phyloP scores from a whole-genome alignment of 2,329 filamentous ascomycete genomes.

The Daldinia sp. region DNA sequence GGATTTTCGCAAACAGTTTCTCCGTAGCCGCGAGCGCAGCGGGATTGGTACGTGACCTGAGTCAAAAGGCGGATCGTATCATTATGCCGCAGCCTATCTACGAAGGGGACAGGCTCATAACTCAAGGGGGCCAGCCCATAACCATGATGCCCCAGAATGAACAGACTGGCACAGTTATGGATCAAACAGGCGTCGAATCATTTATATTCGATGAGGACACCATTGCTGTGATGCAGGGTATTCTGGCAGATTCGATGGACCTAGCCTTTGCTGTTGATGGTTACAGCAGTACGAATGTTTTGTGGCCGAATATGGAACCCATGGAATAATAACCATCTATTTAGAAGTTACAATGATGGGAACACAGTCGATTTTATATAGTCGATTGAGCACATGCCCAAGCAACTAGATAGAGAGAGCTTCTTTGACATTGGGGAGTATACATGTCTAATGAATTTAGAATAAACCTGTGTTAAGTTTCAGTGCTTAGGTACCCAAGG shows the following conservation, averaged over 20 bases:
- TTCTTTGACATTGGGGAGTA: neutral
- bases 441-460: neutral
- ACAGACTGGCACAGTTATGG: neutral
- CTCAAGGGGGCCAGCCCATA: slow-evolving; percentile 1
- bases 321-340: slow-evolving; percentile 4
- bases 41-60: slow-evolving; percentile 22
- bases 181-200: slow-evolving; percentile 1
- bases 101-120: neutral
- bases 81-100: slow-evolving; percentile 1
- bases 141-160: slow-evolving; percentile 8
- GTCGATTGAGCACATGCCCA: neutral
- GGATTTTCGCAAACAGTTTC: slow-evolving; percentile 27
- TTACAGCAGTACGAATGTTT: slow-evolving; percentile 23
- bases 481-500: neutral
- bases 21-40: slow-evolving; percentile 29
- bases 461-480: neutral
- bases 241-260: slow-evolving; percentile 31
- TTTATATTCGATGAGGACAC: slow-evolving; percentile 26
- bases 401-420: neutral
- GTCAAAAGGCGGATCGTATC: slow-evolving; percentile 24
- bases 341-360: neutral
- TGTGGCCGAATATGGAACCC: slow-evolving; percentile 25
- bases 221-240: slow-evolving; percentile 23
- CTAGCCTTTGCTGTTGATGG: slow-evolving; percentile 31
- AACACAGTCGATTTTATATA: neutral